Conservation (phyloP, 495 filamentous ascomycete genomes). For the Talaromyces borbonicus region DNA sequence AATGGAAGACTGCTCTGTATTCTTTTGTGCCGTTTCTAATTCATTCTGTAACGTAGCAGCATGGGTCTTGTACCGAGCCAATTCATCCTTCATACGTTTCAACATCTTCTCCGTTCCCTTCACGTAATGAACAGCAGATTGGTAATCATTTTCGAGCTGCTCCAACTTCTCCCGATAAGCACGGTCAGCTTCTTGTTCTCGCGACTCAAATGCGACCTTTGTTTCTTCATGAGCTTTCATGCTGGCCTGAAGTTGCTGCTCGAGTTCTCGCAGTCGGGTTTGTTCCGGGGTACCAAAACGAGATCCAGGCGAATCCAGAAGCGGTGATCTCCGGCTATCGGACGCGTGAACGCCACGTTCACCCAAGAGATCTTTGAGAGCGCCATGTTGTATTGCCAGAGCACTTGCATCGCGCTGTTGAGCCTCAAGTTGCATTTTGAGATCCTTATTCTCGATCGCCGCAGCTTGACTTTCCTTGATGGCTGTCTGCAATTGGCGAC, state of each 20-base stretch:
- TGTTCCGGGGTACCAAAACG: conserved; percentile 72
- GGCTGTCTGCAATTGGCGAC: conserved; percentile 76
- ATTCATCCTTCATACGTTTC: conserved; percentile 95
- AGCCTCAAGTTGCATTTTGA: conserved; percentile 66
- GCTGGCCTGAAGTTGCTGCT: conserved; percentile 75
- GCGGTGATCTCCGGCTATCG: conserved; percentile 47
- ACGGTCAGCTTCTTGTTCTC: conserved; percentile 72
- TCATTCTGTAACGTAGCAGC: conserved; percentile 77
- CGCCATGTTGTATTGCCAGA: conserved; percentile 77
- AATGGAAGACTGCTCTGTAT: conserved; percentile 24
- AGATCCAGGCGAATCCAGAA: conserved; percentile 58
- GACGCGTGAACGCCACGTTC: conserved; percentile 67
- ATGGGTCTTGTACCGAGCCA: conserved; percentile 76
- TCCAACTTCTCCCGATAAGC: conserved; percentile 85
- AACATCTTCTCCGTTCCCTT: conserved; percentile 99
- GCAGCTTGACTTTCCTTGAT: conserved; percentile 69
- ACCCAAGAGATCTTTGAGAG: conserved; percentile 81
- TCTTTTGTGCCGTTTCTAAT: conserved; percentile 46
- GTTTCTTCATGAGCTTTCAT: conserved; percentile 75
- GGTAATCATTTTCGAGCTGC: conserved; percentile 91
- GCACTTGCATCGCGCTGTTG: conserved; percentile 87
- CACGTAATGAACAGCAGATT: conserved; percentile 98
- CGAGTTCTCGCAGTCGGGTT: conserved; percentile 73
- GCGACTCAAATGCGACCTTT: conserved; percentile 60
- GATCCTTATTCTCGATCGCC: conserved; percentile 65